Evolutionary conservation across 257 asterid genomes (phyloP).

Genomic region (Euphrasia confusa): DNA sequence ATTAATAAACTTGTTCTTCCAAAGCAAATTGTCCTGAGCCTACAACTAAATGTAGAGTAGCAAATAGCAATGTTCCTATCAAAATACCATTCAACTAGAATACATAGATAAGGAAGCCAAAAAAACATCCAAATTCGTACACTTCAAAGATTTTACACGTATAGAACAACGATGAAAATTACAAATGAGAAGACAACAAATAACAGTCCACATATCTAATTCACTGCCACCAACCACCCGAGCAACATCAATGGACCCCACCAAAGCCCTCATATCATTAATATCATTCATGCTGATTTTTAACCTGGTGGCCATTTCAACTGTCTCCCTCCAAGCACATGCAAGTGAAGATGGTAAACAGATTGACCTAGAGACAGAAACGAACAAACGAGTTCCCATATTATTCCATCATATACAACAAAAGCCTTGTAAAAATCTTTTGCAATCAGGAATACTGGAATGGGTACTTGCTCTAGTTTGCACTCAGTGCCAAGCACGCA

Average conservation of each 20-base stretch:
- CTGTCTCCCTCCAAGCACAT: conserved; percentile 80
- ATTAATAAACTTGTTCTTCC: background rate
- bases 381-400: no score
- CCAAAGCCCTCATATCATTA: no score
- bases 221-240: background rate
- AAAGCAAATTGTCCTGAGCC: background rate
- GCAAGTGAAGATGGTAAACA: conserved; percentile 95
- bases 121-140: background rate
- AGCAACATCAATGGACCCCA: no score
- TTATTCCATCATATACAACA: no score
- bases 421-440: background rate
- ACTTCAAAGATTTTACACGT: background rate
- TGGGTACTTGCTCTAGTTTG: background rate
- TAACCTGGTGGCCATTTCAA: conserved; percentile 98
- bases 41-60: background rate
- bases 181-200: background rate
- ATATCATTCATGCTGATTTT: conserved; percentile 22
- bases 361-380: conserved; percentile 64
- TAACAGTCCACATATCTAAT: background rate
- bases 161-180: background rate
- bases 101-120: background rate
- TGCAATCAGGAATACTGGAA: background rate
- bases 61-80: background rate
- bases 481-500: conserved; percentile 15
- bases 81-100: conserved; percentile 2